Conservation (phyloP, 495 filamentous ascomycete species). For the Penicillium longicatenatum region DNA sequence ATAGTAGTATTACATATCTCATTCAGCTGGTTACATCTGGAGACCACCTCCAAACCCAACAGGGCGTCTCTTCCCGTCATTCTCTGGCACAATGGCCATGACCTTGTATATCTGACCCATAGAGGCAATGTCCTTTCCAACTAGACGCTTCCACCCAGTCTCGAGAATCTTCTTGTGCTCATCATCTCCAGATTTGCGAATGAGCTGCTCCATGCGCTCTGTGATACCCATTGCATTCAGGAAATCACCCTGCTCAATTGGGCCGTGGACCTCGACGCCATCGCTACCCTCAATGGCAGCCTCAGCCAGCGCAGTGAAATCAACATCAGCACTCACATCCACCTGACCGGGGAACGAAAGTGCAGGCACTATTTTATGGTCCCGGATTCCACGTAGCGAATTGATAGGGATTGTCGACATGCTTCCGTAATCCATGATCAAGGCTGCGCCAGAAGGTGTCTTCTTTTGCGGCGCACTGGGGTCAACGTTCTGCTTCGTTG, state of each 20-base stretch:
- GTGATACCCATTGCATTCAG: constrained; percentile 76
- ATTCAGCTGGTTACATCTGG: constrained; percentile 12
- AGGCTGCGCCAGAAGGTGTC: constrained; percentile 73
- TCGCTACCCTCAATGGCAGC: constrained; percentile 70
- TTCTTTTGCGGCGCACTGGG: constrained; percentile 45
- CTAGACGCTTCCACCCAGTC: constrained; percentile 72
- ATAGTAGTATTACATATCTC: background rate
- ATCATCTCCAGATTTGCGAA: constrained; percentile 50
- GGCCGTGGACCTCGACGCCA: constrained; percentile 89
- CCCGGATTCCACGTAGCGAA: constrained; percentile 82
- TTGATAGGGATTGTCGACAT: constrained; percentile 75
- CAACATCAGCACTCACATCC: constrained; percentile 88
- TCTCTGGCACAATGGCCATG: constrained; percentile 85
- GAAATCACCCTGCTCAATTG: constrained; percentile 83
- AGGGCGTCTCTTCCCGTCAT: constrained; percentile 68
- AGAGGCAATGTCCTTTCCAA: constrained; percentile 73
- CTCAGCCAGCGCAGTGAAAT: constrained; percentile 84
- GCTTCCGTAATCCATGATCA: constrained; percentile 95
- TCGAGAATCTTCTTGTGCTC: constrained; percentile 63
- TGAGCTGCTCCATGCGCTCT: constrained; percentile 72
- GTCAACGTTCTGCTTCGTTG: constrained; percentile 18
- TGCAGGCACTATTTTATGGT: constrained; percentile 71
- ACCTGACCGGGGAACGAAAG: constrained; percentile 76
- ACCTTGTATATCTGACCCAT: constrained; percentile 97
- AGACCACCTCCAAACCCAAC: constrained; percentile 91